These are phyloP conservation scores for Nigrograna mackinnonii DNA, from an alignment of 2,329 filamentous ascomycete species.

Conservation along the genomic window DNA sequence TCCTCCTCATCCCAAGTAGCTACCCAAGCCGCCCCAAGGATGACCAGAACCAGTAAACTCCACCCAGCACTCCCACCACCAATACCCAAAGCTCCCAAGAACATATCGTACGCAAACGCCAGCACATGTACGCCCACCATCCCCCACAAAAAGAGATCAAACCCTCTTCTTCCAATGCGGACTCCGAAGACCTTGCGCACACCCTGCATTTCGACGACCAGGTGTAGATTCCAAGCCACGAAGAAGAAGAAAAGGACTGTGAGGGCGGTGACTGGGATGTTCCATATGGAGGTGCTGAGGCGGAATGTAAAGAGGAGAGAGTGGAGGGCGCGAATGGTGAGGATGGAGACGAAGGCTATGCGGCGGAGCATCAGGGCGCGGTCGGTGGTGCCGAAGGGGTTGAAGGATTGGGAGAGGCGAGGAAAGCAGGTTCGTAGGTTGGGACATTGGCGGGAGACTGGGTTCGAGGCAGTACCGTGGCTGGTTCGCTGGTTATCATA, in stretches of 20 bases:
- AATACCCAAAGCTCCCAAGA: neutral
- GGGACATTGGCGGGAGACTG: slow-evolving; percentile 11
- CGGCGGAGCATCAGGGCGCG: slow-evolving; percentile 9
- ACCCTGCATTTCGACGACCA: slow-evolving; percentile 14
- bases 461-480: neutral
- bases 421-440: slow-evolving; percentile 13
- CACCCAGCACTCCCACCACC: neutral
- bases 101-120: slow-evolving; percentile 5
- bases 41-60: slow-evolving; percentile 5
- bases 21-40: slow-evolving; percentile 14
- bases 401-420: slow-evolving; percentile 10
- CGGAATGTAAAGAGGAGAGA: slow-evolving; percentile 3
- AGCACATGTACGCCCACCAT: slow-evolving; percentile 8
- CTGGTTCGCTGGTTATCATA: slow-evolving; percentile 1
- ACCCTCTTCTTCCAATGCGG: slow-evolving; percentile 4
- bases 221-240: slow-evolving; percentile 17
- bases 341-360: slow-evolving; percentile 12
- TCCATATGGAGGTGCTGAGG: neutral
- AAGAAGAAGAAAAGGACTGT: slow-evolving; percentile 13
- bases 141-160: slow-evolving; percentile 14
- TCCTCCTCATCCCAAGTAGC: slow-evolving; percentile 7
- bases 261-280: slow-evolving; percentile 5
- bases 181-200: slow-evolving; percentile 7
- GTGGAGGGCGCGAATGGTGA: slow-evolving; percentile 8
- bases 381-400: slow-evolving; percentile 7